These are phyloP conservation scores for Rhynchosporium graminicola DNA, from an alignment of 2,329 filamentous ascomycete genomes.

Conservation along the genomic window DNA sequence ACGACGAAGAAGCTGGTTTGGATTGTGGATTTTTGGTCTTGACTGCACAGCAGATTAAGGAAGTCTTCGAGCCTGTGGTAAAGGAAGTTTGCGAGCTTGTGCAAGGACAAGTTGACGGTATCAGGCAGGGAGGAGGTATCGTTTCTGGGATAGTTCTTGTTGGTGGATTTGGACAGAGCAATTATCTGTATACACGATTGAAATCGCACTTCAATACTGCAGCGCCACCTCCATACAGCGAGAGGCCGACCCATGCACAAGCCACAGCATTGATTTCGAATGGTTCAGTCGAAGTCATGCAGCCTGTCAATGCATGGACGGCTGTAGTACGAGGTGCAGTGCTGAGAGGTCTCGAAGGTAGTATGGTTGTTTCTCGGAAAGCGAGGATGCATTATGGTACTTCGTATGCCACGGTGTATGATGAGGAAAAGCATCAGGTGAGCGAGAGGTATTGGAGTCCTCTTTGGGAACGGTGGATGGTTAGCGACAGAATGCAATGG, in stretches of 20 bases:
- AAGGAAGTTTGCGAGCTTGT: conserved; percentile 69
- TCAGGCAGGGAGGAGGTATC: conserved; percentile 61
- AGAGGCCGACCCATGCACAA: conserved; percentile 67
- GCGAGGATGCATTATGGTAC: conserved; percentile 75
- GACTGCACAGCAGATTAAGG: conserved; percentile 67
- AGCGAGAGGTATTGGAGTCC: conserved; percentile 78
- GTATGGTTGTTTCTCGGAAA: conserved; percentile 74
- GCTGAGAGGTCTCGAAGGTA: conserved; percentile 72
- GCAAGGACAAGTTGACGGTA: conserved; percentile 64
- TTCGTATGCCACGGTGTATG: conserved; percentile 78
- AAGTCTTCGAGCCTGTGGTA: conserved; percentile 74
- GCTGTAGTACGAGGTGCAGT: conserved; percentile 78
- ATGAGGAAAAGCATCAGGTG: conserved; percentile 72
- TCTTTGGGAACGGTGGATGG: conserved; percentile 81
- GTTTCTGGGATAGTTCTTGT: conserved; percentile 78
- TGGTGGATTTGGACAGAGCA: conserved; percentile 78
- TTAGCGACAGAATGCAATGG: conserved; percentile 82
- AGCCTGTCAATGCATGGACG: conserved; percentile 80
- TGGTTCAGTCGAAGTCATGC: conserved; percentile 74
- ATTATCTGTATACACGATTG: conserved; percentile 72
- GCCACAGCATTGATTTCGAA: conserved; percentile 49
- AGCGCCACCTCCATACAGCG: conserved; percentile 60
- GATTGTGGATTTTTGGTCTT: conserved; percentile 78
- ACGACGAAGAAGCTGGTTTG: conserved; percentile 73
- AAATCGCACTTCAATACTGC: conserved; percentile 64